Conservation (phyloP, 805 yeast species). For the Maudiozyma pseudohumilis region DNA sequence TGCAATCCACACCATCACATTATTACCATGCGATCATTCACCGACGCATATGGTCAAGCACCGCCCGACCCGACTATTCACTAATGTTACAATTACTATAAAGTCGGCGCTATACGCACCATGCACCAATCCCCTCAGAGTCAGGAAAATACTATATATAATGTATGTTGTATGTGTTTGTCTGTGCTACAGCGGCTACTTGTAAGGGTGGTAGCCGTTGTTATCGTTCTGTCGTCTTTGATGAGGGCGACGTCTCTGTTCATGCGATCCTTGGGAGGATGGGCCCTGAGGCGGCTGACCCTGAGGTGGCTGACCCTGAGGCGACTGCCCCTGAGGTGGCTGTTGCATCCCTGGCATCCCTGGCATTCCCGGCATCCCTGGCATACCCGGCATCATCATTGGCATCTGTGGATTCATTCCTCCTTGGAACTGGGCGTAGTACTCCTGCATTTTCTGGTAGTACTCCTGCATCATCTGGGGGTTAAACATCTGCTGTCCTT, state of each 20-base stretch:
- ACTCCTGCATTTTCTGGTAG: slow-evolving; percentile 52
- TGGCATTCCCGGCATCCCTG: slow-evolving; percentile 2
- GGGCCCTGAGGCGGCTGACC: slow-evolving; percentile 13
- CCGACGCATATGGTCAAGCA: no score
- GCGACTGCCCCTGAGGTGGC: slow-evolving; percentile 1
- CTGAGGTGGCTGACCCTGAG: slow-evolving; percentile 8
- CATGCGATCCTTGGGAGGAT: slow-evolving; percentile 9
- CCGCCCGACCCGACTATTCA: no score
- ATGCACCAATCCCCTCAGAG: no score
- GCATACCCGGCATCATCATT: slow-evolving; percentile 12
- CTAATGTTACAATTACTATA: no score
- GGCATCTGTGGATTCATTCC: slow-evolving; percentile 25
- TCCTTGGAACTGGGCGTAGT: slow-evolving; percentile 30
- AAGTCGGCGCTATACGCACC: no score
- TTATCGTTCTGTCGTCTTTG: slow-evolving; percentile 6
- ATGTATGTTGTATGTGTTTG: no score
- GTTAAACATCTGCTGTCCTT: slow-evolving; percentile 24
- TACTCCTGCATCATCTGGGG: slow-evolving; percentile 57
- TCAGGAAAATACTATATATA: no score
- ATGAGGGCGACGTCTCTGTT: slow-evolving; percentile 5
- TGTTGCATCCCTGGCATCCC: slow-evolving; percentile 2
- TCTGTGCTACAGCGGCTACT: no score
- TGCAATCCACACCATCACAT: neutral
- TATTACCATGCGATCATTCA: neutral
- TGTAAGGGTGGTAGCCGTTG: slow-evolving; percentile 4